Percentiles rank a stretch among this genome's conserved stretches.
Conservation (phyloP, 2,329 filamentous ascomycete genomes). For the Arthroderma uncinatum region DNA sequence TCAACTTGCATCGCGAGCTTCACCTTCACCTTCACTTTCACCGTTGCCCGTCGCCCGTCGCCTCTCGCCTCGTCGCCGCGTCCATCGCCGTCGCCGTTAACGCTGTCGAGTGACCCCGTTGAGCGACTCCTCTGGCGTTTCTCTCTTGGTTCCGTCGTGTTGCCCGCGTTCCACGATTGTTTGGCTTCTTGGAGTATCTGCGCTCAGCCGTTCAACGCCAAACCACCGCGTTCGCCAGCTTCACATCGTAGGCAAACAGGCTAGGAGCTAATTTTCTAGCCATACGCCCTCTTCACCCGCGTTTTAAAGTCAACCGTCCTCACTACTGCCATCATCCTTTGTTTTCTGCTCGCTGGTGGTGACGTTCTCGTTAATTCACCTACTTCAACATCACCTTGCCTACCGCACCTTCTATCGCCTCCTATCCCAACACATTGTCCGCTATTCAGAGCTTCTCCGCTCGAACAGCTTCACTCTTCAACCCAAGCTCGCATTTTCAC, state of each 20-base stretch:
- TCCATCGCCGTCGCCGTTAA: conserved; percentile 8
- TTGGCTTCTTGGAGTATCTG: background rate
- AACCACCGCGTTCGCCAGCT: conserved; percentile 1
- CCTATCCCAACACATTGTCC: conserved; percentile 15
- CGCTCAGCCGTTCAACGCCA: background rate
- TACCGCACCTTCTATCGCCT: conserved; percentile 6
- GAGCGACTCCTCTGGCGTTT: conserved; percentile 7
- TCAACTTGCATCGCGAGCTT: background rate
- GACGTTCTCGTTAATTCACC: conserved; percentile 8
- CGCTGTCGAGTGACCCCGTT: background rate
- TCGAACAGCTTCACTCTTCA: conserved; percentile 13
- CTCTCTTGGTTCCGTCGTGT: background rate
- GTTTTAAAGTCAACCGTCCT: background rate
- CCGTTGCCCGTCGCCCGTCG: conserved; percentile 10
- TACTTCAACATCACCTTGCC: conserved; percentile 21
- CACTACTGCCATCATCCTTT: background rate
- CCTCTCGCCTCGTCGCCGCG: background rate
- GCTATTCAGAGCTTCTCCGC: conserved; percentile 26
- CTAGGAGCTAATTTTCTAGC: background rate
- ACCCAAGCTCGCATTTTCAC: conserved; percentile 8
- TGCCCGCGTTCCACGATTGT: conserved; percentile 6
- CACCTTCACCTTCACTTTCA: conserved; percentile 8
- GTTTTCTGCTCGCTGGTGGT: background rate
- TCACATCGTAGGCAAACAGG: conserved; percentile 1
- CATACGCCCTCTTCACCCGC: background rate